Evolutionary conservation across 2,329 filamentous ascomycete species (phyloP), one percentile per base, ranked within the genome.

Genomic region (Helicocarpus griseus): DNA sequence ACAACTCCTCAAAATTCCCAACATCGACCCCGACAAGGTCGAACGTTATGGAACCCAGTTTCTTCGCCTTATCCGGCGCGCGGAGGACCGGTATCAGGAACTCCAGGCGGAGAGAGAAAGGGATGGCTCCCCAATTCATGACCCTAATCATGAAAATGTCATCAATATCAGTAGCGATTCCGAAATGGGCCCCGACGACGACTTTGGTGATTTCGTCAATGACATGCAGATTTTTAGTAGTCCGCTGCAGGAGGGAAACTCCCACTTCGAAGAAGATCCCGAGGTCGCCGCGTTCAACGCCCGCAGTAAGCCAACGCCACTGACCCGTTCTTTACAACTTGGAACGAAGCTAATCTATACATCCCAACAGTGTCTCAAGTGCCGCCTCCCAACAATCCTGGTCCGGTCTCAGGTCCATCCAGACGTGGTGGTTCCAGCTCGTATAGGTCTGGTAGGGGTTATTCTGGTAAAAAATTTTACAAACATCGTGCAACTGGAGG

Each of bases 101-200:
- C 62, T 75, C 56, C 69, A 67, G 58, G 57, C 70, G 61, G 71
- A 76, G 19, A 66, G 66, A 13, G 61, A 71, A 28, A 74, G 73
- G 2, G 78, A 81, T 56, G 75, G 76, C 36, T 43, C 53, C 54
- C 50, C 69, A 61, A 64, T 72, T 21, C 67, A 66, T 22, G 70
- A 72, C 55, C 69, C 66, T 8, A 72, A 74, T 39, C 72, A 74
- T 48, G 68, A 69, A 51, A 75, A 72, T 54, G 71, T 71, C 48
- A 67, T 73, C 54, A 69, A 68, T 49, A 63, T 72, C 49, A 70
- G 66, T 45, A 71, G 69, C 40, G 69, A 73, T 31, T 71, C 74
- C 5, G 65, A 64, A 36, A 29, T 50, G 28, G 63, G 58, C 55
- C 57, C 59, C 29, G 41, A 53, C 11, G 54, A 58, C 29, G 56